Evolutionary conservation across 257 asterid species (phyloP).

Genomic region (Forsythia suspensa): DNA sequence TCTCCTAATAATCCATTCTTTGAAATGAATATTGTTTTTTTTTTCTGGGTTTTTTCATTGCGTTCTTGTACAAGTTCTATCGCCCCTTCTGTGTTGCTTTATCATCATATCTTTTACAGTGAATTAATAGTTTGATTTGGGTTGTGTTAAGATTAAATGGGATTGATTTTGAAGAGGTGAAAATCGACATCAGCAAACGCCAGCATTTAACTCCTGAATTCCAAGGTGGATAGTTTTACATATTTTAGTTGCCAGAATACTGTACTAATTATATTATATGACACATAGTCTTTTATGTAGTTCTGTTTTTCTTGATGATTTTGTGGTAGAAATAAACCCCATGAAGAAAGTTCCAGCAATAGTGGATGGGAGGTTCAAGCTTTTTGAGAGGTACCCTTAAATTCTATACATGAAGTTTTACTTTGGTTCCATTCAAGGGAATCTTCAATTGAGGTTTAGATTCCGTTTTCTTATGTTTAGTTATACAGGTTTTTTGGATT

Average conservation of each 20-base stretch:
- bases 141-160: conserved; percentile 56
- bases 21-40: conserved; percentile 11
- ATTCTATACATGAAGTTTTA: background rate
- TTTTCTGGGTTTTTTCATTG: background rate
- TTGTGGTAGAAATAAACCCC: conserved; percentile 65
- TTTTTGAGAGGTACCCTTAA: conserved; percentile 68
- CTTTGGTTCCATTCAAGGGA: background rate
- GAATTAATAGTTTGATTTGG: conserved; percentile 30
- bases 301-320: background rate
- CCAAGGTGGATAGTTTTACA: conserved; percentile 41
- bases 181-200: conserved; percentile 49
- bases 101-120: background rate
- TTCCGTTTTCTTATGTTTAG: background rate
- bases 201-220: conserved; percentile 71
- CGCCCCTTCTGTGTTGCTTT: background rate
- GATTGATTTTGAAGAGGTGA: conserved; percentile 84
- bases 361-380: conserved; percentile 84
- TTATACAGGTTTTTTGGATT: background rate
- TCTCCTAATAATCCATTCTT: background rate
- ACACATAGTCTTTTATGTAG: background rate
- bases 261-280: background rate
- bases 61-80: background rate
- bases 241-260: background rate
- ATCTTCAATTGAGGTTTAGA: background rate
- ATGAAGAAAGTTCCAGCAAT: conserved; percentile 83